Evolutionary conservation across 192 early-diverging fungal species (phyloP), one percentile per base, ranked within the genome.

Genomic region (Gamsiella multidivaricata): DNA sequence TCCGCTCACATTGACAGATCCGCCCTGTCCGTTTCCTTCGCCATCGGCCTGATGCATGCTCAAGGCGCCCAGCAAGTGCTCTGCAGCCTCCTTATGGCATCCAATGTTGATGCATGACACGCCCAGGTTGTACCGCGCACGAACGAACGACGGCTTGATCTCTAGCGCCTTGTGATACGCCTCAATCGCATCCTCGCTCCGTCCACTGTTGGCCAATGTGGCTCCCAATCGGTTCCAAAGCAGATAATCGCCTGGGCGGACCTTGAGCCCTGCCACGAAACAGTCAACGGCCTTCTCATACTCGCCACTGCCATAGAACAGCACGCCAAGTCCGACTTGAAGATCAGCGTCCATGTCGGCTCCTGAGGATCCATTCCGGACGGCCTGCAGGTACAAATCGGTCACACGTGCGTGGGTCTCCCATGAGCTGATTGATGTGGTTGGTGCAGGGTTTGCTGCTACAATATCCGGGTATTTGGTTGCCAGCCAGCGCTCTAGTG

Each of bases 201-300:
- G 72, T 15, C 90, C 87, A 3, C 89, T 84, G 75, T 99, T 98
- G 29, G 98, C 98, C 31, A 96, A 84, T 9, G 97, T 99, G 12
- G 98, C 98, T 5, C 98, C 98, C 37, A 99, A 84, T 45, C 94
- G 92, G 84, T 98, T 98, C 95, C 95, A 99, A 55, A 98, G 81
- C 69, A 97, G 72, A 80, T 96, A 97, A 78, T 98, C 95, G 71
- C 76, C 70, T 6, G 97, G 97, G 23, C 92, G 88, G 51, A 87
- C 88, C 23, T 89, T 89, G 52, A 99, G 81, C 33, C 95, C 96
- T 2, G 97, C 88, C 56, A 92, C 86, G 81, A 99, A 99, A 64
- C 98, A 99, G 80, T 99, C 98, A 5, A 97, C 88, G 2, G 97
- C 97, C 82, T 99, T 99, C 53, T 92, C 89, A 70, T 94, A 97